These are phyloP conservation scores for Musa beccarii DNA, from an alignment of 176 grass and related monocot species.

Conservation along the genomic window DNA sequence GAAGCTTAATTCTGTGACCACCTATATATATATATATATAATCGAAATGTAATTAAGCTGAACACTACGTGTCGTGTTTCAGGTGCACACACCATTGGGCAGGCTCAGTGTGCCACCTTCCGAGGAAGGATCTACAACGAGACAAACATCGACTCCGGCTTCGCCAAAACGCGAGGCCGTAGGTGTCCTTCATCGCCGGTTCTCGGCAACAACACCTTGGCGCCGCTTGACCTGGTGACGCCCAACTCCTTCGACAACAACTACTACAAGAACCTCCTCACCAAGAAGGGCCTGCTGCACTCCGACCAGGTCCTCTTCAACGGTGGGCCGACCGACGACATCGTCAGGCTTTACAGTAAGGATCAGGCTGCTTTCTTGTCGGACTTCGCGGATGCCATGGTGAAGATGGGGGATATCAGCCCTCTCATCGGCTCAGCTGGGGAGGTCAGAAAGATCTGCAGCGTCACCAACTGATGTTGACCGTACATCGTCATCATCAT, in stretches of 20 bases:
- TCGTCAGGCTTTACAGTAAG: background rate
- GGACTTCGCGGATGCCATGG: background rate
- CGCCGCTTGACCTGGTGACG: background rate
- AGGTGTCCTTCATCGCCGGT: background rate
- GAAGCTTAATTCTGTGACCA: background rate
- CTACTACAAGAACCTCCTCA: constrained; percentile 1
- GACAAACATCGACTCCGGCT: background rate
- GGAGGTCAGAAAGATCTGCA: constrained; percentile 5
- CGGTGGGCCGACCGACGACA: background rate
- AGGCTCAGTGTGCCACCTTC: background rate
- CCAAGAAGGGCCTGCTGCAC: constrained; percentile 2
- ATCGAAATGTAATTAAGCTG: background rate
- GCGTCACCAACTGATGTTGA: background rate
- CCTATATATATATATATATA: background rate
- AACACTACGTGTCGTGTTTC: background rate
- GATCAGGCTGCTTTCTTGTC: background rate
- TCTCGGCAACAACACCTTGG: background rate
- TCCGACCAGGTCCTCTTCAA: constrained; percentile 3
- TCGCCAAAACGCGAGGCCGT: background rate
- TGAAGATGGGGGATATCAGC: background rate
- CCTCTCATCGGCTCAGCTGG: background rate
- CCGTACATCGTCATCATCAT: too few species aligned
- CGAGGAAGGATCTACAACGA: background rate
- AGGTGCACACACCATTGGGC: background rate
- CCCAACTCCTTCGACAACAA: background rate